A percentile compares a stretch with the other conserved stretches of the same genome.
These are phyloP conservation scores for Trypanosoma theileri DNA, from an alignment of 208 protist genomes.

Conservation along the genomic window DNA sequence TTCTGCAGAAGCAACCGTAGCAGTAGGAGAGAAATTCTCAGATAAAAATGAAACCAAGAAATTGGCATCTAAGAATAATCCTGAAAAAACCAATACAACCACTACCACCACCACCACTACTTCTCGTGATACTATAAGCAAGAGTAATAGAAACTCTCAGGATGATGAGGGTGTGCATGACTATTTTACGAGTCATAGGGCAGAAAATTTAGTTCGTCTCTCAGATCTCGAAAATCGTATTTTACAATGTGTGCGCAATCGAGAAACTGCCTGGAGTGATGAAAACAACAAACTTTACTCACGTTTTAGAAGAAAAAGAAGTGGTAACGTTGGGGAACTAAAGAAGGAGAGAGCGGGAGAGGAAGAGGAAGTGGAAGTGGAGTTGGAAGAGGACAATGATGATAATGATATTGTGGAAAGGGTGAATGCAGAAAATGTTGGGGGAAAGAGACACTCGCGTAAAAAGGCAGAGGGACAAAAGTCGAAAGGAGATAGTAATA, in stretches of 20 bases:
- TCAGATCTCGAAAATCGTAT: constrained; percentile 50
- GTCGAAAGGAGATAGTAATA: too few relatives aligned
- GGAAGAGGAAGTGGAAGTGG: neutral
- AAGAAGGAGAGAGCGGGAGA: neutral
- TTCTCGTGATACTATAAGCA: neutral
- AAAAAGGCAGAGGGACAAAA: too few relatives aligned
- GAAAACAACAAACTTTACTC: constrained; percentile 17
- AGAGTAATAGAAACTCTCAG: neutral
- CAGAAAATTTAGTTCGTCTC: constrained; percentile 47
- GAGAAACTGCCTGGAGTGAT: constrained; percentile 33
- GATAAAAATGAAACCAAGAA: neutral
- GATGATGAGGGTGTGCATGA: constrained; percentile 31
- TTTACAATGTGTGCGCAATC: constrained; percentile 32
- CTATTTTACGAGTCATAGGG: constrained; percentile 64
- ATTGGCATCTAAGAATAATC: neutral
- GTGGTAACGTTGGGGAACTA: neutral
- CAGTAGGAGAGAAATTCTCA: neutral
- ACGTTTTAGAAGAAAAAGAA: constrained; percentile 29
- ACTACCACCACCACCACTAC: too few relatives aligned
- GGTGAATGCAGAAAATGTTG: too few relatives aligned
- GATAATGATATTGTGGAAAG: too few relatives aligned
- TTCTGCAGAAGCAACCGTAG: neutral
- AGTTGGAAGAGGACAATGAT: too few relatives aligned
- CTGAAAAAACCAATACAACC: neutral
- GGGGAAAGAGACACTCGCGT: too few relatives aligned